Evolutionary conservation across 164 flowering plant species (phyloP).

Genomic region (Tetrastigma voinierianum): DNA sequence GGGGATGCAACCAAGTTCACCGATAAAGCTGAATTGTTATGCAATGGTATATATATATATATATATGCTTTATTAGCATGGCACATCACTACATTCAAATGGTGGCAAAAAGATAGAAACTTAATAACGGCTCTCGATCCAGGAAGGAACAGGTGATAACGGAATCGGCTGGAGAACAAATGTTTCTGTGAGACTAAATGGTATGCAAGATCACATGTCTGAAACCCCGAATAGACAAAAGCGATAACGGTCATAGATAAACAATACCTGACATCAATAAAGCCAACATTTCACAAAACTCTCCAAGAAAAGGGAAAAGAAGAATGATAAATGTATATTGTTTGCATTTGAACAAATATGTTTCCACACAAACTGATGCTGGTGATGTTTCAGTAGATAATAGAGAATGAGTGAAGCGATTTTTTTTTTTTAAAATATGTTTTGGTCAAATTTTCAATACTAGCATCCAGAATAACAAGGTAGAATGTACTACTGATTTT

Average conservation of each 20-base stretch:
- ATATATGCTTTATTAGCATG: neutral
- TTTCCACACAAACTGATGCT: neutral
- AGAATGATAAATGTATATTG: neutral
- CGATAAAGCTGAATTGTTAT: neutral
- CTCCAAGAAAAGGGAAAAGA: neutral
- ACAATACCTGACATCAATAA: slow-evolving; percentile 62
- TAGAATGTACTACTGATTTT: too few relatives aligned
- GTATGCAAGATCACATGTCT: slow-evolving; percentile 60
- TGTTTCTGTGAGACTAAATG: slow-evolving; percentile 47
- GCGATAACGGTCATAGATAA: slow-evolving; percentile 61
- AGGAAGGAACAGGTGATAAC: slow-evolving; percentile 60
- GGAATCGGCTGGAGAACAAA: slow-evolving; percentile 43
- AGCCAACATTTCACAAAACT: neutral
- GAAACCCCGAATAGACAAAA: slow-evolving; percentile 82
- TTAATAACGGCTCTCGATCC: slow-evolving; percentile 74
- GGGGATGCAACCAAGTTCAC: neutral
- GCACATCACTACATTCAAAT: neutral
- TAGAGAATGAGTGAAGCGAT: too few relatives aligned
- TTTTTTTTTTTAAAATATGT: too few relatives aligned
- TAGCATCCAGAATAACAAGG: too few relatives aligned
- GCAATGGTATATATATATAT: neutral
- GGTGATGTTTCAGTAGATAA: too few relatives aligned
- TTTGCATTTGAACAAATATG: too few relatives aligned
- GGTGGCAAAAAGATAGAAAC: neutral
- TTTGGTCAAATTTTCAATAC: too few relatives aligned